phyloP scores from a whole-genome alignment of 1,139 yeast species.

The Yamadazyma membranifaciens region DNA sequence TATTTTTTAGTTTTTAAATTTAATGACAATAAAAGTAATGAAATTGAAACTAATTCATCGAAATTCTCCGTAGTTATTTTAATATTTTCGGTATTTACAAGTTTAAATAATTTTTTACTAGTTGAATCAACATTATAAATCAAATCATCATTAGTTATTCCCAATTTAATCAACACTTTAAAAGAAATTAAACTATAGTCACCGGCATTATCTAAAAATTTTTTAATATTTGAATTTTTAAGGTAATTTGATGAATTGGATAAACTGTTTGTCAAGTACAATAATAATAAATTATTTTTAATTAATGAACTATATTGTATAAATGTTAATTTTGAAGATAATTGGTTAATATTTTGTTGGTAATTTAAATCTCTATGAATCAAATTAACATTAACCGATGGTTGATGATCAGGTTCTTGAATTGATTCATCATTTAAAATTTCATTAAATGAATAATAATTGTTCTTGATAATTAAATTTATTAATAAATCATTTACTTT shows the following conservation, averaged over 20 bases:
- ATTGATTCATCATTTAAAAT: slow-evolving; percentile 8
- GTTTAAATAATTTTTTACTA: slow-evolving; percentile 28
- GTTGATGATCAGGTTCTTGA: no score
- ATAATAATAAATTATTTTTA: slow-evolving; percentile 45
- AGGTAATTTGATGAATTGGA: slow-evolving; percentile 26
- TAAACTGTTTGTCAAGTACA: slow-evolving; percentile 38
- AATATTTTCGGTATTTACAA: slow-evolving; percentile 12
- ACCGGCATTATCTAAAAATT: slow-evolving; percentile 22
- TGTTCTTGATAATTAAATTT: slow-evolving; percentile 34
- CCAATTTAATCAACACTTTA: slow-evolving; percentile 28
- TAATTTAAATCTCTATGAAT: slow-evolving; percentile 45
- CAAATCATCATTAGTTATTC: slow-evolving; percentile 29
- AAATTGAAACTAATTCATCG: slow-evolving; percentile 28
- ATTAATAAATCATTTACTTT: slow-evolving; percentile 30
- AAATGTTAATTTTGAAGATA: slow-evolving; percentile 41
- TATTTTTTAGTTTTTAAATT: slow-evolving; percentile 36
- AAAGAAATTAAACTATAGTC: slow-evolving; percentile 35
- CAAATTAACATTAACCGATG: slow-evolving; percentile 26
- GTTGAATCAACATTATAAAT: slow-evolving; percentile 14
- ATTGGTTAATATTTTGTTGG: slow-evolving; percentile 34
- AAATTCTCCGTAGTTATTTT: slow-evolving; percentile 10
- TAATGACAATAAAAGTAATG: slow-evolving; percentile 46
- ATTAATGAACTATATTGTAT: slow-evolving; percentile 41
- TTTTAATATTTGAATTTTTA: slow-evolving; percentile 16
- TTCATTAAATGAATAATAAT: slow-evolving; percentile 22